Evolutionary conservation across 2,329 filamentous ascomycete genomes (phyloP).

Genomic region (Tolypocladium tropicale): DNA sequence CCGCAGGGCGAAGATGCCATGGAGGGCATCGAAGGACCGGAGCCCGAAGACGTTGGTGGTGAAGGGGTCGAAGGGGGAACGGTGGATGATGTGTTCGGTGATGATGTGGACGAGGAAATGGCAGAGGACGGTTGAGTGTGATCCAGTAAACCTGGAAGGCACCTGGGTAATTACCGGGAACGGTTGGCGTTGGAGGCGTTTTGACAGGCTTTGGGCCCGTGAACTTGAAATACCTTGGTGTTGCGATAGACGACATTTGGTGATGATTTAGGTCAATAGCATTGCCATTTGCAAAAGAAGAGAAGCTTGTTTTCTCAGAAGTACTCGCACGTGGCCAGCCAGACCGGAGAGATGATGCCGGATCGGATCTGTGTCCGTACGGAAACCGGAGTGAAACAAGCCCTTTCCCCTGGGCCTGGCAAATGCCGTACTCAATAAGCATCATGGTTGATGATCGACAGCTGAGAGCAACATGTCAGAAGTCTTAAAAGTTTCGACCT

Average conservation of each 20-base stretch:
- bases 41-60: constrained; percentile 30
- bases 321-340: too few species aligned
- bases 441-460: too few species aligned
- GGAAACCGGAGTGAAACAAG: too few species aligned
- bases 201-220: not conserved
- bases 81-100: constrained; percentile 44
- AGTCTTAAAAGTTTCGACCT: too few species aligned
- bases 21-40: constrained; percentile 33
- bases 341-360: too few species aligned
- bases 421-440: too few species aligned
- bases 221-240: not conserved
- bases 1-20: constrained; percentile 35
- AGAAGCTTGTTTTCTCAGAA: not conserved
- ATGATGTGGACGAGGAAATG: constrained; percentile 47
- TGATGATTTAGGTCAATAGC: not conserved
- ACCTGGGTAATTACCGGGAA: not conserved
- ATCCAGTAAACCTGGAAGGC: not conserved
- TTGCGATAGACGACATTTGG: not conserved
- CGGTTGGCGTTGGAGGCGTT: constrained; percentile 7
- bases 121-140: constrained; percentile 26
- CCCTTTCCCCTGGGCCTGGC: too few species aligned
- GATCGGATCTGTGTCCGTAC: too few species aligned
- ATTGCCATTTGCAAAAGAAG: not conserved
- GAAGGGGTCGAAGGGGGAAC: constrained; percentile 39
- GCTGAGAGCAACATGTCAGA: too few species aligned